Conservation (phyloP, 139 green algal species). For the Chlamydomonas sp. region DNA sequence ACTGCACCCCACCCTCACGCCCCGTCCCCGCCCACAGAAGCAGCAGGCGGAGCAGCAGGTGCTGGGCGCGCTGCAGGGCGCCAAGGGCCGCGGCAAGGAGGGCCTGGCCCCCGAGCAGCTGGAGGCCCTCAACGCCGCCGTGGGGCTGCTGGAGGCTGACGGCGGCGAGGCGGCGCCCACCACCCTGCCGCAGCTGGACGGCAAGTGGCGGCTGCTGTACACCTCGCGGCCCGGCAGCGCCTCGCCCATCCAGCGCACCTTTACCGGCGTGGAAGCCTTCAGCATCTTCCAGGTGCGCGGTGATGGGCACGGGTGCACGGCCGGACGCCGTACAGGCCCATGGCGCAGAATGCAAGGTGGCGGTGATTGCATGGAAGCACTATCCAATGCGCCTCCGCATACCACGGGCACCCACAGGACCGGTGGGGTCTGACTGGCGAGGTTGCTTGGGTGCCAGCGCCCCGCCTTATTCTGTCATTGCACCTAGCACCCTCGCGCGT, state of each 20-base stretch:
- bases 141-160: slow-evolving; percentile 69
- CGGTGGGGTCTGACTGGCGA: background rate
- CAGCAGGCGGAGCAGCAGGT: slow-evolving; percentile 1
- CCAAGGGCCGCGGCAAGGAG: slow-evolving; percentile 69
- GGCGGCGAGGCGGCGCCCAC: slow-evolving; percentile 56
- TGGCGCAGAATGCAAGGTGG: no score
- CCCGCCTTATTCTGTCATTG: no score
- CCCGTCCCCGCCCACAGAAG: background rate
- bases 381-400: no score
- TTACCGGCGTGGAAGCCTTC: slow-evolving; percentile 91
- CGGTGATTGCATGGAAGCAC: no score
- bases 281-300: slow-evolving; percentile 79
- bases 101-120: slow-evolving; percentile 63
- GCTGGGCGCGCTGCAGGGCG: slow-evolving; percentile 41
- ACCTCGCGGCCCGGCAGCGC: slow-evolving; percentile 77
- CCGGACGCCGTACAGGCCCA: no score
- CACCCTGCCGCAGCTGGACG: slow-evolving; percentile 56
- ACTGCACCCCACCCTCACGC: no score
- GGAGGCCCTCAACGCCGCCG: slow-evolving; percentile 62
- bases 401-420: no score
- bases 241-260: slow-evolving; percentile 92
- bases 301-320: background rate
- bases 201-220: slow-evolving; percentile 89
- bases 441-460: no score
- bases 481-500: no score